Percentiles rank a stretch among this genome's conserved stretches.
Conservation (phyloP, 2,329 filamentous ascomycete genomes). For the Acrocalymma vagum region DNA sequence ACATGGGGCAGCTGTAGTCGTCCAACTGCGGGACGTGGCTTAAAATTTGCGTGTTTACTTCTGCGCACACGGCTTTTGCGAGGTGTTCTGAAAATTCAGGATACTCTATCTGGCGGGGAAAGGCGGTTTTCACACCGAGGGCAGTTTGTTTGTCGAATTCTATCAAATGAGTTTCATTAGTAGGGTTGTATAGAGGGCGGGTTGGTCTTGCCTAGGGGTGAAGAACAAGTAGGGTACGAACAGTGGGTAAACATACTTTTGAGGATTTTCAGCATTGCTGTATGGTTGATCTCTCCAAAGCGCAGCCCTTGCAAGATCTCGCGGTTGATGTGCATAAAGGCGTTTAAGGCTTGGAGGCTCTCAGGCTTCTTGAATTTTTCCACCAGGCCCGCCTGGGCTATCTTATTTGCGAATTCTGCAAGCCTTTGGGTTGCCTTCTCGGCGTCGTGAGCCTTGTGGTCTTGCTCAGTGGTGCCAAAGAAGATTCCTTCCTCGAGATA, state of each 20-base stretch:
- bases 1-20: constrained; percentile 84
- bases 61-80: constrained; percentile 77
- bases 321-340: constrained; percentile 77
- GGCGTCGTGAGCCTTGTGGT: constrained; percentile 73
- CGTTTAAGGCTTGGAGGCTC: constrained; percentile 70
- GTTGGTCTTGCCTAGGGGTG: background rate
- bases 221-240: background rate
- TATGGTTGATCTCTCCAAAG: constrained; percentile 85
- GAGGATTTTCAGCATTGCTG: constrained; percentile 81
- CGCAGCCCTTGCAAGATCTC: constrained; percentile 80
- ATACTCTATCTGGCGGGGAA: constrained; percentile 65
- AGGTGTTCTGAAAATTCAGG: constrained; percentile 71
- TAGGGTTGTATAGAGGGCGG: background rate
- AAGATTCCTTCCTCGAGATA: constrained; percentile 84
- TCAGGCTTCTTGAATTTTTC: constrained; percentile 70
- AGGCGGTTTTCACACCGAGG: constrained; percentile 71
- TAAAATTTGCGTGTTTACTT: constrained; percentile 76
- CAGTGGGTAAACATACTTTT: constrained; percentile 69
- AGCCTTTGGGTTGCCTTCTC: constrained; percentile 72
- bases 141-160: constrained; percentile 89
- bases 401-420: constrained; percentile 74
- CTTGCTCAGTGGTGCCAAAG: constrained; percentile 78
- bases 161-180: constrained; percentile 44
- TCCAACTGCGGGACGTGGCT: constrained; percentile 81
- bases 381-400: constrained; percentile 67